Evolutionary conservation across 257 asterid species (phyloP), one percentile per base, ranked within the genome.

Genomic region (Sherardia arvensis): DNA sequence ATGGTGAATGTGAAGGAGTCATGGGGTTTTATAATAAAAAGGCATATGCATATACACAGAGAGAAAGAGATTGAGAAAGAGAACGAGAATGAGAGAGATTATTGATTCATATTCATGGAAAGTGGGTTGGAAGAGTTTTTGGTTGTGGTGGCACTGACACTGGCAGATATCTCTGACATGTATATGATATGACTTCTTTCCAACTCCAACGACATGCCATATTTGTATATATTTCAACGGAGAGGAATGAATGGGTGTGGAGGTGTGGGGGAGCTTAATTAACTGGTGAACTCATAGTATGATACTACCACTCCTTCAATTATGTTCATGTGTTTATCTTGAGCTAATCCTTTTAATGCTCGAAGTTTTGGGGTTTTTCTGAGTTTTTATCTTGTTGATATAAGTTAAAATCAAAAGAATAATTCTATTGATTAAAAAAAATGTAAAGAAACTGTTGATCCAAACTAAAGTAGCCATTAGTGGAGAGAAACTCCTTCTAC

Each of bases 1-100:
- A 58, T 54, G 58, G 73, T 68, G 59, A 80, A 77, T 81, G 85
- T 85, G 88, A 77, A 62, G 61, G 59, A 70, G 89, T 79, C 82
- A 82, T 79, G 95, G 90, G 87, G 65, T 67, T 34, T 38, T 38
- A 33, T 33, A 33, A 33, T 33, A 33, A 33, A 11, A 33, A 7
- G 40, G 7, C 40, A 33, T 33, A 33, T 33, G 40, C 40, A 7
- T 33, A 33, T 9, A 33, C 7, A 33, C 2, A 38, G 47, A 7
- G 12, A 38, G 0, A 17, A 23, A 48, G 0, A 1, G 7, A 14
- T 45, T 45, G 57, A 51, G n/a, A n/a, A n/a, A n/a, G n/a, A n/a
- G n/a, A n/a, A n/a, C n/a, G 22, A 1, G 20, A 23, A 21, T 12
- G 36, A 25, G 29, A 47, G 12, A 36, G 17, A 43, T 17, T n/a